These are phyloP conservation scores for Pelargonium australe DNA, from an alignment of 441 rosid genomes.

Conservation along the genomic window DNA sequence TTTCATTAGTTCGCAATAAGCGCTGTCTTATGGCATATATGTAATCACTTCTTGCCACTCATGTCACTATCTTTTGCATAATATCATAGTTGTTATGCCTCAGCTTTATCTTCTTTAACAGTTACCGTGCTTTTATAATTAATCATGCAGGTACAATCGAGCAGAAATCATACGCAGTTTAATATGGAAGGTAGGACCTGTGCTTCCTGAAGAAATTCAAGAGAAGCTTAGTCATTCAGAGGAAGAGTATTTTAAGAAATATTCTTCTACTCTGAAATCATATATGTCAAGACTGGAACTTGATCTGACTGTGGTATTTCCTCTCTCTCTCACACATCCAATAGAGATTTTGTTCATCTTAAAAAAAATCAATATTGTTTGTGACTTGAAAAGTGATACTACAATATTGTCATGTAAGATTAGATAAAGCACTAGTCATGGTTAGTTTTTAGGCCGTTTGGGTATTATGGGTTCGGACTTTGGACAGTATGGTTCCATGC, in stretches of 20 bases:
- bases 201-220: constrained; percentile 68
- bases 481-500: background rate
- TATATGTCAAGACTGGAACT: constrained; percentile 66
- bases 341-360: background rate
- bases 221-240: constrained; percentile 62
- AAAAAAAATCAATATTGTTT: background rate
- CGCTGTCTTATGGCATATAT: constrained; percentile 88
- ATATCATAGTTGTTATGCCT: background rate
- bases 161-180: constrained; percentile 68
- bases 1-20: constrained; percentile 71
- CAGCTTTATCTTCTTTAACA: background rate
- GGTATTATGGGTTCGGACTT: background rate
- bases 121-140: constrained; percentile 5
- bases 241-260: constrained; percentile 58
- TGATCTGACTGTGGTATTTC: constrained; percentile 70
- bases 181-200: constrained; percentile 68
- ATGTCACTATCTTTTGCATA: background rate
- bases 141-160: constrained; percentile 55
- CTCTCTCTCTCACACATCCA: constrained; percentile 7
- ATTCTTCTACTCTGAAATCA: constrained; percentile 53
- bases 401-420: background rate
- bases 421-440: background rate
- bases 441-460: background rate
- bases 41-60: constrained; percentile 30
- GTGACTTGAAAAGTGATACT: background rate